A percentile compares a stretch with the other conserved stretches of the same genome.
These are phyloP conservation scores for Solanum chiquidenum DNA, from an alignment of 257 asterid genomes.

Conservation along the genomic window DNA sequence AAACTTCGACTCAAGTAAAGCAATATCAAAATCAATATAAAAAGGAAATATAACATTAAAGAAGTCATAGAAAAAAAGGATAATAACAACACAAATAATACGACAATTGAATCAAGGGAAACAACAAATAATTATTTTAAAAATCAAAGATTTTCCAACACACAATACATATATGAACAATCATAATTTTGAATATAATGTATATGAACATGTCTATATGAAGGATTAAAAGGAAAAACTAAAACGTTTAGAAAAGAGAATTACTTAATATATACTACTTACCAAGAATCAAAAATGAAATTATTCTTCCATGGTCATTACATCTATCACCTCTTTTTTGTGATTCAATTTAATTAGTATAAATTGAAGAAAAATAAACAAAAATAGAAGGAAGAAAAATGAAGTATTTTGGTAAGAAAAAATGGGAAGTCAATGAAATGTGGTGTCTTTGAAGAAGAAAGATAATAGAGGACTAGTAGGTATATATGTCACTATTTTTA, in stretches of 20 bases:
- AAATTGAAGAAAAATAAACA: neutral
- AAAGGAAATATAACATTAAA: neutral
- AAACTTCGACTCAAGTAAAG: neutral
- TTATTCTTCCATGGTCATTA: neutral
- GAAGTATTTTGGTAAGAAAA: neutral
- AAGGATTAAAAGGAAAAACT: neutral
- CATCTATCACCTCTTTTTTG: conserved; percentile 12
- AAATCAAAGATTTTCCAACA: neutral
- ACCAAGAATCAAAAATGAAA: neutral
- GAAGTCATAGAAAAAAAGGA: no score
- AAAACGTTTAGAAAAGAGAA: conserved; percentile 4
- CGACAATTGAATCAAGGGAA: no score
- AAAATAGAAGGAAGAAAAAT: neutral
- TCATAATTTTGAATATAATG: neutral
- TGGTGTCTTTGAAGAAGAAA: neutral
- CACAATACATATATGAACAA: neutral
- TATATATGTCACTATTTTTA: conserved; percentile 2
- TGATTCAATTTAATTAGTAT: conserved; percentile 3
- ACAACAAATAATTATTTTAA: no score
- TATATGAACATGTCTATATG: neutral
- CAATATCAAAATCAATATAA: neutral
- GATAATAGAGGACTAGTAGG: neutral
- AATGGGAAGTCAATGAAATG: conserved; percentile 3
- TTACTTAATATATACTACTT: conserved; percentile 3
- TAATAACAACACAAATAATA: neutral